A percentile compares a stretch with the other conserved stretches of the same genome.
phyloP scores from a whole-genome alignment of 139 green algal species.

The Tetraselmis chui region DNA sequence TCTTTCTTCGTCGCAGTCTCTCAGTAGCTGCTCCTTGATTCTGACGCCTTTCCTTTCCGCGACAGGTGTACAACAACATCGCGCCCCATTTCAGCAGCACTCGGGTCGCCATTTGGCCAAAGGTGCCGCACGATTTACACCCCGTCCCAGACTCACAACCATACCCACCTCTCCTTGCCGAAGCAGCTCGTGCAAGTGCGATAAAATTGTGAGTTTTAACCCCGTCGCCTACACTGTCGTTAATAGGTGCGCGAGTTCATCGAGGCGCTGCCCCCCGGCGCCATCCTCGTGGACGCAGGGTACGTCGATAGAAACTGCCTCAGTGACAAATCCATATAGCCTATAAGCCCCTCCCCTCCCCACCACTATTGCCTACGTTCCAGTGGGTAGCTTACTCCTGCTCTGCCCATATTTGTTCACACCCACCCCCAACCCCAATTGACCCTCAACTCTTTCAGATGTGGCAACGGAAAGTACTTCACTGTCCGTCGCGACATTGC shows the following conservation, averaged over 20 bases:
- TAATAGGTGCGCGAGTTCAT: constrained; percentile 78
- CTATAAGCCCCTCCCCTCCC: background rate
- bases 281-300: constrained; percentile 82
- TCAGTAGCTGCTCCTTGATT: no score
- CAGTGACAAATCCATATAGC: background rate
- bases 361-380: background rate
- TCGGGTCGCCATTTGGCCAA: constrained; percentile 19
- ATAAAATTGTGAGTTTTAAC: no score
- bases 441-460: background rate
- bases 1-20: no score
- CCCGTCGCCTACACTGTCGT: background rate
- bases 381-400: background rate
- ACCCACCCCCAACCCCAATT: background rate
- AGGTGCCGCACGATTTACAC: no score
- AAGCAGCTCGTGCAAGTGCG: no score
- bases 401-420: background rate
- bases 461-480: constrained; percentile 98
- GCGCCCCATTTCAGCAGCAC: constrained; percentile 93
- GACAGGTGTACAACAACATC: constrained; percentile 81
- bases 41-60: no score
- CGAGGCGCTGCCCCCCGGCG: constrained; percentile 45
- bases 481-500: constrained; percentile 62
- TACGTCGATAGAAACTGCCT: no score
- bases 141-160: background rate
- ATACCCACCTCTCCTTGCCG: background rate